Conservation (phyloP, 2,329 filamentous ascomycete genomes). For the Fusarium sp. region DNA sequence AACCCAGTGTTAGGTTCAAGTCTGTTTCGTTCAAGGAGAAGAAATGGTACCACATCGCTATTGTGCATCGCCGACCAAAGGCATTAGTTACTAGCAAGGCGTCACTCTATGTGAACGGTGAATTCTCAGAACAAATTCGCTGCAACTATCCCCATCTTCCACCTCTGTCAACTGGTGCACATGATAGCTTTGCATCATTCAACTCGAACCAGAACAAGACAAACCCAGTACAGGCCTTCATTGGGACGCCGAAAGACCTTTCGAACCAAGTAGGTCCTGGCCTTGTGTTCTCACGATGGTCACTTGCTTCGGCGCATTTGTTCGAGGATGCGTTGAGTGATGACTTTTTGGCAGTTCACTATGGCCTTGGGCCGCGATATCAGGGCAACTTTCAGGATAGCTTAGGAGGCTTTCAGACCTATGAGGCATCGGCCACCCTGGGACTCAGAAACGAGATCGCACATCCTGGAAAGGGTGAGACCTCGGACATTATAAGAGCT, state of each 20-base stretch:
- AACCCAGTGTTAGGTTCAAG: constrained; percentile 94
- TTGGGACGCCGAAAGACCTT: constrained; percentile 91
- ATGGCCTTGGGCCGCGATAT: constrained; percentile 89
- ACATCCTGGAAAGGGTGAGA: constrained; percentile 88
- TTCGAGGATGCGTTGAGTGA: constrained; percentile 91
- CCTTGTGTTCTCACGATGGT: constrained; percentile 83
- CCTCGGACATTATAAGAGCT: constrained; percentile 89
- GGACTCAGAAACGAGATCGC: constrained; percentile 92
- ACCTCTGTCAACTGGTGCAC: constrained; percentile 69
- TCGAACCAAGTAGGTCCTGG: constrained; percentile 80
- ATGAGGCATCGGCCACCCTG: constrained; percentile 89
- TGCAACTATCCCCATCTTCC: constrained; percentile 87
- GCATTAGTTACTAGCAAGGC: constrained; percentile 83
- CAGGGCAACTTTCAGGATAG: constrained; percentile 97
- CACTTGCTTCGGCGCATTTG: constrained; percentile 87
- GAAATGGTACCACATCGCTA: constrained; percentile 91
- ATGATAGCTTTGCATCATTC: constrained; percentile 78
- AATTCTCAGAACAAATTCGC: constrained; percentile 92
- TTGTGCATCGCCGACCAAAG: constrained; percentile 85
- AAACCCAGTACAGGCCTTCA: constrained; percentile 86
- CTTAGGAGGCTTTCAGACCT: constrained; percentile 95
- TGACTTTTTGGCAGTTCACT: constrained; percentile 90
- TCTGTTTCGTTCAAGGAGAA: constrained; percentile 79
- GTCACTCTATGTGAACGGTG: constrained; percentile 89
- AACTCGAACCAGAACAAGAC: constrained; percentile 67